Percentiles rank a stretch among this genome's conserved stretches.
phyloP scores from a whole-genome alignment of 2,329 filamentous ascomycete genomes.

The Microsporum audouinii region DNA sequence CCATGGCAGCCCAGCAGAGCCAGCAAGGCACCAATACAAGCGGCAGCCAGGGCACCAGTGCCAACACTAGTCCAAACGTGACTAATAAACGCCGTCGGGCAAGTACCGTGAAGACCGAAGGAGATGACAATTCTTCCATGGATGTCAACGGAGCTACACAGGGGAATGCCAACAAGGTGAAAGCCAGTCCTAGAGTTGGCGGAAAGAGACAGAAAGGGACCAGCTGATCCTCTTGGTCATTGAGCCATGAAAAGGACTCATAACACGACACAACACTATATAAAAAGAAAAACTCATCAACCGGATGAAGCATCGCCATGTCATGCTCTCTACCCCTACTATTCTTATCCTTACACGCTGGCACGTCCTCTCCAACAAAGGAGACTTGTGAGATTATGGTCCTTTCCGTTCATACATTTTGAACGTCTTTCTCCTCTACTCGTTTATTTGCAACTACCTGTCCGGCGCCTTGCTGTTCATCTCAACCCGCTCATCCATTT shows the following conservation, averaged over 20 bases:
- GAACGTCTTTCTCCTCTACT: background rate
- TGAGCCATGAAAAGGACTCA: background rate
- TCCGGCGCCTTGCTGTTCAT: background rate
- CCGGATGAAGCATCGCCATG: background rate
- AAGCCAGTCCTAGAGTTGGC: conserved; percentile 37
- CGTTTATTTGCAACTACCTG: background rate
- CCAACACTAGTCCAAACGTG: conserved; percentile 53
- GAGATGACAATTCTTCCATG: conserved; percentile 37
- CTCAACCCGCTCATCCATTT: background rate
- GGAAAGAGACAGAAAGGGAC: conserved; percentile 39
- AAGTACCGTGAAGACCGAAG: conserved; percentile 50
- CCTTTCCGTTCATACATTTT: background rate
- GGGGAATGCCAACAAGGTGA: conserved; percentile 32
- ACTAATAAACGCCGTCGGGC: conserved; percentile 46
- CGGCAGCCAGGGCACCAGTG: conserved; percentile 41
- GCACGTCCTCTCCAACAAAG: background rate
- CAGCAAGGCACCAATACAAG: conserved; percentile 45
- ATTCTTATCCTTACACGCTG: background rate
- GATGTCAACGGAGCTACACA: conserved; percentile 40
- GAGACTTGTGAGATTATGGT: conserved; percentile 4
- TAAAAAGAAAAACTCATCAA: background rate
- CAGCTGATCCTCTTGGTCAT: background rate
- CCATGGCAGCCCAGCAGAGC: conserved; percentile 47
- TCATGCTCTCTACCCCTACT: background rate
- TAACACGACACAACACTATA: background rate